phyloP scores from a whole-genome alignment of 306 rosid species.

The Mimosa bimucronata region DNA sequence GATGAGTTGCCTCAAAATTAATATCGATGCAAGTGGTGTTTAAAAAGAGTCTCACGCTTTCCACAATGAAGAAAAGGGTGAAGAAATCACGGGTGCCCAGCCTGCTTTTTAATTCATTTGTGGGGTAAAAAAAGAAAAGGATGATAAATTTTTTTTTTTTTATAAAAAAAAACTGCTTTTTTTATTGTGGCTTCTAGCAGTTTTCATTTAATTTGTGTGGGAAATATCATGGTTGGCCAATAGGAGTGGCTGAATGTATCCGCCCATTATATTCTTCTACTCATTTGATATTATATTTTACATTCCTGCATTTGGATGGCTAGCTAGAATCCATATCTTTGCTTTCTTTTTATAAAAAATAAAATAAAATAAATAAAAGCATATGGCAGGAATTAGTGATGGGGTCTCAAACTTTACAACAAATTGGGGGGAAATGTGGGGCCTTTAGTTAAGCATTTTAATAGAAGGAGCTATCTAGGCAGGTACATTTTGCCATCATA shows the following conservation, averaged over 20 bases:
- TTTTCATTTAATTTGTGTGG: conserved; percentile 7
- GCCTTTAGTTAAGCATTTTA: conserved; percentile 24
- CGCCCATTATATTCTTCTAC: background rate
- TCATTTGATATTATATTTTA: background rate
- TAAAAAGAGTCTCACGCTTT: conserved; percentile 33
- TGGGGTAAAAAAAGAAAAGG: background rate
- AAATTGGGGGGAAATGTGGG: conserved; percentile 21
- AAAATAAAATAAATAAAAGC: background rate
- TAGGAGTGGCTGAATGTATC: background rate
- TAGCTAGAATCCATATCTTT: conserved; percentile 33
- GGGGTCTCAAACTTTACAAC: conserved; percentile 38
- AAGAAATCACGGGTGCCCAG: conserved; percentile 37
- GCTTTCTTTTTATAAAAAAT: background rate
- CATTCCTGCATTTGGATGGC: conserved; percentile 22
- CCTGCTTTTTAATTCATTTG: conserved; percentile 25
- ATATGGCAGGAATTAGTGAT: conserved; percentile 16
- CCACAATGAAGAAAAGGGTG: conserved; percentile 21
- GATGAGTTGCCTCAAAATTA: background rate
- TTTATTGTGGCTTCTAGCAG: conserved; percentile 3
- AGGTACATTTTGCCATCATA: conserved; percentile 20
- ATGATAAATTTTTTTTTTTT: too few species aligned
- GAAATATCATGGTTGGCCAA: background rate
- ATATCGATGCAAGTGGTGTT: background rate
- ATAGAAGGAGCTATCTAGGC: conserved; percentile 15
- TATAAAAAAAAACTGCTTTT: background rate